phyloP scores from a whole-genome alignment of 129 eudicot species.

The Apium graveolens region DNA sequence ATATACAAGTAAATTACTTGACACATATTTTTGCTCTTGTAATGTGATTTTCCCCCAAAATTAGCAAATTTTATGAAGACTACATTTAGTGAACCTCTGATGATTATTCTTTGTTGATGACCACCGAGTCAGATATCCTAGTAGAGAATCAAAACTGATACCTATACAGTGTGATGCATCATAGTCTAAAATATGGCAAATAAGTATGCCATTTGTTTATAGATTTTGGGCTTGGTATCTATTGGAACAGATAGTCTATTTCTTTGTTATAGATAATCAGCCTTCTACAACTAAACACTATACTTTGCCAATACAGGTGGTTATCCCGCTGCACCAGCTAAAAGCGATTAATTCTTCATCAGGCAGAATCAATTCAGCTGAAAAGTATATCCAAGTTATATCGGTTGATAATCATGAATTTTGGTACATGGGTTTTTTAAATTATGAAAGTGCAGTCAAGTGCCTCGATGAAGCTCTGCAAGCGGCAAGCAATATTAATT shows the following conservation, averaged over 20 bases:
- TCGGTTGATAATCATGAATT: conserved; percentile 82
- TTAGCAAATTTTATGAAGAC: background rate
- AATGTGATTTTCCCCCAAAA: background rate
- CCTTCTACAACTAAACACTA: background rate
- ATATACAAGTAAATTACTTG: too few relatives aligned
- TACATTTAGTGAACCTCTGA: background rate
- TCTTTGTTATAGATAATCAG: background rate
- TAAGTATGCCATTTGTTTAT: background rate
- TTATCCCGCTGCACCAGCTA: conserved; percentile 75
- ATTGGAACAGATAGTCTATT: background rate
- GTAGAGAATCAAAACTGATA: background rate
- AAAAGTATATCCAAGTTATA: conserved; percentile 76
- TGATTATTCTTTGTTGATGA: background rate
- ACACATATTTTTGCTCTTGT: background rate
- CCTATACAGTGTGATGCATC: background rate
- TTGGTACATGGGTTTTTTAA: conserved; percentile 86
- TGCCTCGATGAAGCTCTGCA: conserved; percentile 49
- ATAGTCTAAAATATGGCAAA: background rate
- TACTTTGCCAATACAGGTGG: conserved; percentile 33
- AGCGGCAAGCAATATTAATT: conserved; percentile 19
- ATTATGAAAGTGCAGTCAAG: conserved; percentile 61
- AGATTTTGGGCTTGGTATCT: background rate
- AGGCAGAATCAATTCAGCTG: conserved; percentile 58
- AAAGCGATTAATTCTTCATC: conserved; percentile 66
- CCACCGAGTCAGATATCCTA: background rate